Evolutionary conservation across 345 rosid genomes (phyloP), one percentile per base, ranked within the genome.

Genomic region (Dimocarpus longan): DNA sequence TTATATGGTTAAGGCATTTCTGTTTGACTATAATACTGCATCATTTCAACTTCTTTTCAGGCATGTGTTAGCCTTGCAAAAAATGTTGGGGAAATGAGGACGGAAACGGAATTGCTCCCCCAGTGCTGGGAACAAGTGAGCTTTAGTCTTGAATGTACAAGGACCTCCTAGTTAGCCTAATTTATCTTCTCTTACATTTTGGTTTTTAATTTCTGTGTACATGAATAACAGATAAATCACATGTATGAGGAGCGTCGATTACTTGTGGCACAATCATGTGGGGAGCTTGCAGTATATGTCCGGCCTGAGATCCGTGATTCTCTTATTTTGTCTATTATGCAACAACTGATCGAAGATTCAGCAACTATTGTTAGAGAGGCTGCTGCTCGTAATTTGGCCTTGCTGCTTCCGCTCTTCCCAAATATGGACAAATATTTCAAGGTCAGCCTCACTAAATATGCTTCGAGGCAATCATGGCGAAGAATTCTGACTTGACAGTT

Each of bases 81-180:
- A 89, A 95, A 91, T 90, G 99, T 95, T 68, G 99, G 99, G 70
- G 92, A 95, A 84, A 93, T 93, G 98, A 90, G 98, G 85, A 95
- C 99, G 73, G 99, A 95, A 86, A 92, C 94, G 56, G 99, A 93
- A 75, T 88, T 95, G 81, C 99, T 95, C 81, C 99, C 97, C 42
- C 97, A 95, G 87, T 95, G 98, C 80, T 95, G 98, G 99, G 99
- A 95, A 87, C 98, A 95, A 87, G 99, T 93, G 82, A 88, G 91
- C 83, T 75, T 57, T 70, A 68, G 64, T 32, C 70, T 67, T 75
- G 21, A 63, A 81, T 83, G 82, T 66, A 40, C 70, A 19, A 74
- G 79, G 76, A 74, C 66, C 50, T 73, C 44, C 70, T 70, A 21
- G 78, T 63, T 84, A 54, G n/a, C 48, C 71, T 64, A 19, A 71